These are phyloP conservation scores for Mytilinidion resinicola DNA, from an alignment of 495 filamentous ascomycete species.

Conservation along the genomic window DNA sequence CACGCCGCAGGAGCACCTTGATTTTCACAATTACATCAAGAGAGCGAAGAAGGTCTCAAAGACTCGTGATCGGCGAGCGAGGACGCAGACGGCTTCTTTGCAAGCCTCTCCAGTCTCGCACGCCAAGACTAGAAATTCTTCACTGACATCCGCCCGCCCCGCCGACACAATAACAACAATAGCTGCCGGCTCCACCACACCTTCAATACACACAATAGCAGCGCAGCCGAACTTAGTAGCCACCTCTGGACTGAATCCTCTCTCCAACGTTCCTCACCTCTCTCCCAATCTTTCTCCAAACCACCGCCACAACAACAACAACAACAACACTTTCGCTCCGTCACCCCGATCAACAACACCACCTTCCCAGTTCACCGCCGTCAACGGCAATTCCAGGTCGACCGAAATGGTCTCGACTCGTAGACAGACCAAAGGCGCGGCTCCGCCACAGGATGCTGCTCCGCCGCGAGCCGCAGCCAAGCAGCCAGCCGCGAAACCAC, in stretches of 20 bases:
- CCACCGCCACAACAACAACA: too few relatives aligned
- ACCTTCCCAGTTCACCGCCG: neutral
- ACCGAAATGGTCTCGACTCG: too few relatives aligned
- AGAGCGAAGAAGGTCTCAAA: constrained; percentile 21
- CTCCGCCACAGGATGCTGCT: neutral
- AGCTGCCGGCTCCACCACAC: neutral
- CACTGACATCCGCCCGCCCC: neutral
- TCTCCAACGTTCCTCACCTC: neutral
- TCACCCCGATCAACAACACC: neutral
- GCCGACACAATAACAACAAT: neutral
- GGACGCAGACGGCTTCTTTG: neutral
- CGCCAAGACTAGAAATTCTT: neutral
- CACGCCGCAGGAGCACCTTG: constrained; percentile 17
- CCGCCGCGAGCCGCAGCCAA: neutral
- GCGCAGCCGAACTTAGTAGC: neutral
- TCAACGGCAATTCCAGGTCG: too few relatives aligned
- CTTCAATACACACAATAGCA: neutral
- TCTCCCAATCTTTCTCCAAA: neutral
- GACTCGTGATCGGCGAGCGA: neutral
- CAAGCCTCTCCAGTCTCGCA: neutral
- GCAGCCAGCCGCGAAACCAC: neutral
- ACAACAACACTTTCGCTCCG: too few relatives aligned
- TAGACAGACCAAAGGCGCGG: neutral
- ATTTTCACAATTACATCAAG: constrained; percentile 29
- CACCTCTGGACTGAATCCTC: neutral